Evolutionary conservation across 192 early-diverging fungal species (phyloP), one percentile per base, ranked within the genome.

Genomic region (Phlyctochytrium arcticum): DNA sequence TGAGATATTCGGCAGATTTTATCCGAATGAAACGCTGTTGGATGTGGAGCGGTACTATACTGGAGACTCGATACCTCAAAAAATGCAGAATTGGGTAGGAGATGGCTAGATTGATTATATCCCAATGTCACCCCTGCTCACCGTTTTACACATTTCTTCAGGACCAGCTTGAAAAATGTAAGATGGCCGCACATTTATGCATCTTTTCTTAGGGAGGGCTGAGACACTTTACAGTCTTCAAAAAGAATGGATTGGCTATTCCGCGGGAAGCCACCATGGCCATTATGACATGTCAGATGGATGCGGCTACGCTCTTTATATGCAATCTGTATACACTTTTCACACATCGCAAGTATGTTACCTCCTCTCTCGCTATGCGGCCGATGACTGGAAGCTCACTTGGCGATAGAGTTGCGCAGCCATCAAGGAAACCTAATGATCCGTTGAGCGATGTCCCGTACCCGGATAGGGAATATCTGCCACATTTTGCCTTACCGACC

Each of bases 1-100:
- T 15, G 80, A 82, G 44, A 81, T 82, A 29, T 71, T 82, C 29
- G 55, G 65, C 6, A 53, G 71, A 19, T 82, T 80, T 62, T 80
- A 73, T 48, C 75, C 78, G 19, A 17, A 36, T 17, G 75, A 80
- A 15, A 9, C 15, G 7, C 29, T 69, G 36, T 39, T 80, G 29
- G 47, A 60, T 39, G 48, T 69, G 5, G 31, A 68, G 19, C 42
- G 48, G 30, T 62, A 80, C 35, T 78, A 83, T 48, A 74, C 71
- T 26, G 81, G 81, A 21, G 58, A 70, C 5, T 65, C 59, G 19
- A 63, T 26, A 5, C 66, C 36, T 29, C 72, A 70, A 47, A 76
- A 77, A 55, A 32, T 19, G 36, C 69, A 73, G 31, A 82, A 82
- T 59, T 82, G 80, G 80, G 70, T 66, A 56, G 4, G 58, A 7